phyloP scores from a whole-genome alignment of 1,284 basidiomycete genomes.

The Pseudozyma hubeiensis region DNA sequence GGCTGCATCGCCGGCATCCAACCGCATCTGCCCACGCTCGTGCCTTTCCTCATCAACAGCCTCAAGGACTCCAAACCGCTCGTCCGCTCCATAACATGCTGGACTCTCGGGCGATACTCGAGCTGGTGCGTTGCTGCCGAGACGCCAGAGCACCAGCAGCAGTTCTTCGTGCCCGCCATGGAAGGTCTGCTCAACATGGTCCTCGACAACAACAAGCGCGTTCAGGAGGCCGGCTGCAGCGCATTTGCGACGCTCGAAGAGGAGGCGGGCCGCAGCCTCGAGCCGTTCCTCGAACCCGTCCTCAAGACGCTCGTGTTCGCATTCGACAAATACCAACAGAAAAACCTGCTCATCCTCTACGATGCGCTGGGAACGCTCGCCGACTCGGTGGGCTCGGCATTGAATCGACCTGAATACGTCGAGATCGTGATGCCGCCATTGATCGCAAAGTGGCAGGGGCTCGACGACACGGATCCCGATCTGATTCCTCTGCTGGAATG shows the following conservation, averaged over 20 bases:
- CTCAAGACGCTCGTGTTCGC: constrained; percentile 93
- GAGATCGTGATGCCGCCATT: constrained; percentile 97
- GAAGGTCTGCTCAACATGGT: constrained; percentile 98
- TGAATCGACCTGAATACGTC: constrained; percentile 87
- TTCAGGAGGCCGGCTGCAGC: constrained; percentile 98
- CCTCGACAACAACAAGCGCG: constrained; percentile 98
- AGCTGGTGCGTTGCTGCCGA: constrained; percentile 87
- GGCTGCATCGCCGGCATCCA: constrained; percentile 96
- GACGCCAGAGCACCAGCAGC: constrained; percentile 85
- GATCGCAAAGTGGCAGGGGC: constrained; percentile 86
- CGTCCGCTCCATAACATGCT: constrained; percentile 97
- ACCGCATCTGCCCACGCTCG: constrained; percentile 89
- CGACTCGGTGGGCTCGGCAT: constrained; percentile 89
- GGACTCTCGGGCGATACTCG: constrained; percentile 98
- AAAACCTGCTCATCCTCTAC: constrained; percentile 98
- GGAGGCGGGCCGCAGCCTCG: constrained; percentile 89
- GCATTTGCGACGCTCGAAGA: constrained; percentile 99
- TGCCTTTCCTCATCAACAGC: constrained; percentile 91
- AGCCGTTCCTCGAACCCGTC: constrained; percentile 93
- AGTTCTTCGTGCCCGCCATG: constrained; percentile 95
- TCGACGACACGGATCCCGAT: constrained; percentile 91
- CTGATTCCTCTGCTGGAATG: constrained; percentile 91
- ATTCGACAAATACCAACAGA: constrained; percentile 98
- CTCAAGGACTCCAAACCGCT: constrained; percentile 95
- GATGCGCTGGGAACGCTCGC: constrained; percentile 98